Percentiles rank a stretch among this genome's conserved stretches.
phyloP scores from a whole-genome alignment of 2,329 filamentous ascomycete genomes.

The Alternaria arborescens region DNA sequence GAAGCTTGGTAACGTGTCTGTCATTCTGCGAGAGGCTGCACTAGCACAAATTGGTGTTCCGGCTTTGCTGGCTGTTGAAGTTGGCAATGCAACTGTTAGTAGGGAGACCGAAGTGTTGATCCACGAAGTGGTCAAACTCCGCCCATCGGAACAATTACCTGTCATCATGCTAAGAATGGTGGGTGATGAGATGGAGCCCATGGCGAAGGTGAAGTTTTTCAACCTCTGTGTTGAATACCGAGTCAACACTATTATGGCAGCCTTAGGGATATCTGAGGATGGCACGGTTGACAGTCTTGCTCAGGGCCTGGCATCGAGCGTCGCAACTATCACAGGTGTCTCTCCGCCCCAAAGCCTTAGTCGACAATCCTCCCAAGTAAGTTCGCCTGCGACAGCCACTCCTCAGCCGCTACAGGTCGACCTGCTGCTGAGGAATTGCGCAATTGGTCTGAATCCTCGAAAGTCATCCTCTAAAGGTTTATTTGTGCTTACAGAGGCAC shows the following conservation, averaged over 20 bases:
- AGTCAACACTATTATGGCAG: constrained; percentile 80
- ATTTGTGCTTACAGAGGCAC: constrained; percentile 80
- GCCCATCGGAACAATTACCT: constrained; percentile 58
- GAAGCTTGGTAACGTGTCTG: constrained; percentile 69
- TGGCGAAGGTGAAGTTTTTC: constrained; percentile 85
- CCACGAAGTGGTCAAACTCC: constrained; percentile 62
- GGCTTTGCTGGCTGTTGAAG: constrained; percentile 78
- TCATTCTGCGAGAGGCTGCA: constrained; percentile 35
- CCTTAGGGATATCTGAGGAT: constrained; percentile 74
- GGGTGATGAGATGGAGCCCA: constrained; percentile 91
- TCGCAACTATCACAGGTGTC: constrained; percentile 77
- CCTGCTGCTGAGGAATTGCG: constrained; percentile 80
- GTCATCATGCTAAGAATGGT: constrained; percentile 90
- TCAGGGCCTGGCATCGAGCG: constrained; percentile 77
- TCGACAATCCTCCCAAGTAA: constrained; percentile 41
- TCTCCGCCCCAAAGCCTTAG: constrained; percentile 58
- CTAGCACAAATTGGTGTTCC: constrained; percentile 78
- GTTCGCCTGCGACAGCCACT: constrained; percentile 26
- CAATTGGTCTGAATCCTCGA: constrained; percentile 84
- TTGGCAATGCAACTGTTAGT: constrained; percentile 68
- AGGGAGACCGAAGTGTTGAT: constrained; percentile 79
- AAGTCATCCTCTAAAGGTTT: constrained; percentile 77
- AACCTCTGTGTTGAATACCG: constrained; percentile 89
- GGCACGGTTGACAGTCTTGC: constrained; percentile 73
- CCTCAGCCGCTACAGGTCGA: constrained; percentile 67